Evolutionary conservation across 2,329 filamentous ascomycete genomes (phyloP), one percentile per base, ranked within the genome.

Genomic region (Exophiala dermatitidis): DNA sequence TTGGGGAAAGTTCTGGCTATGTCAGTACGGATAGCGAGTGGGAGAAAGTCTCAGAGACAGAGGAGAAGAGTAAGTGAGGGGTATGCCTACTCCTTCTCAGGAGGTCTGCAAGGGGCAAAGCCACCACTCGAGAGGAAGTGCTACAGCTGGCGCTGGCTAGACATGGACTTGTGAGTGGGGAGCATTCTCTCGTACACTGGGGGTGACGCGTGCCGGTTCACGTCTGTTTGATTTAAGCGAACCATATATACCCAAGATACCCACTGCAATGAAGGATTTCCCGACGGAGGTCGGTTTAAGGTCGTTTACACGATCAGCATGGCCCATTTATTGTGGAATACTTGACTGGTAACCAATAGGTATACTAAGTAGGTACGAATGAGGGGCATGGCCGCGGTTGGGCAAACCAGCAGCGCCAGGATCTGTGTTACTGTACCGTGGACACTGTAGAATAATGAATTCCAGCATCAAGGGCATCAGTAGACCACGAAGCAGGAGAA

Each of bases 21-120:
- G 65, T 77, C 57, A 91, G 89, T 71, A 96, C 90, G 3, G 91
- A 97, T 72, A 91, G 91, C 66, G 91, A 97, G 72, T 97, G 91
- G 91, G 91, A 96, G 75, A 94, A 93, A 76, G 86, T 97, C 3
- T 62, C 60, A 19, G 60, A 63, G 31, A 57, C 55, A 10, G 89
- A 88, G 26, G 86, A 86, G 69, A 81, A 77, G 33, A 48, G 46
- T 49, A 54, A 57, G 31, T 54, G 41, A 56, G 37, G n/a, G 12
- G 38, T 41, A 26, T 41, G 5, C 6, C 10, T 26, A n/a, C n/a
- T 30, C 7, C 6, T 30, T 19, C 30, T 26, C n/a, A 29, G 4
- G 9, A n/a, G 7, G 36, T 31, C 5, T 12, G 28, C 7, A 10
- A 45, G 32, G 6, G 28, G 6, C 28, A 45, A 12, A 45, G 29